phyloP scores from a whole-genome alignment of 2,329 filamentous ascomycete genomes.

The Eutypella sp. region DNA sequence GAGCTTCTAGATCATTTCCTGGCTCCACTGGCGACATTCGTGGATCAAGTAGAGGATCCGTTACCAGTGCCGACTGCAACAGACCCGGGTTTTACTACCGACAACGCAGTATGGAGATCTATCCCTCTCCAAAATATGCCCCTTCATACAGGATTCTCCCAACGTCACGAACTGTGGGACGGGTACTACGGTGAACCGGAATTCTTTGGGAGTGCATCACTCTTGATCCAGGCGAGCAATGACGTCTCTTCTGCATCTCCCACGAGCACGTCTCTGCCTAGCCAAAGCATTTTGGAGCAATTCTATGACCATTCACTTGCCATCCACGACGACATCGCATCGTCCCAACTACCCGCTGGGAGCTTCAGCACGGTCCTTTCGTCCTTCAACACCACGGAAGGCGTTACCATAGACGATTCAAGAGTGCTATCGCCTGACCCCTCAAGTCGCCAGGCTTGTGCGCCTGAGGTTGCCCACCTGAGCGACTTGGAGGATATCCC shows the following conservation, averaged over 20 bases:
- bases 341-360: constrained; percentile 48
- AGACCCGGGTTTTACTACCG: constrained; percentile 14
- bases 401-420: constrained; percentile 25
- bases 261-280: too few species aligned
- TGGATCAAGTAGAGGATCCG: constrained; percentile 4
- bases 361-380: constrained; percentile 25
- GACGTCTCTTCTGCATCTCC: constrained; percentile 26
- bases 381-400: constrained; percentile 33
- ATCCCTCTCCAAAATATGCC: constrained; percentile 43
- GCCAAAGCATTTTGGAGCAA: constrained; percentile 43
- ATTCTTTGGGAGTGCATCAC: constrained; percentile 44
- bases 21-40: constrained; percentile 29
- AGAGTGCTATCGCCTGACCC: constrained; percentile 18
- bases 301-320: constrained; percentile 78
- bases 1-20: constrained; percentile 45
- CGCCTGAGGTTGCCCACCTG: constrained; percentile 37
- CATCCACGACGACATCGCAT: constrained; percentile 60
- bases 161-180: constrained; percentile 34
- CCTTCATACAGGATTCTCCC: constrained; percentile 49
- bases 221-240: constrained; percentile 27
- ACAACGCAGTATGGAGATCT: constrained; percentile 47
- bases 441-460: constrained; percentile 14
- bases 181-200: constrained; percentile 29
- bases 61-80: constrained; percentile 7
- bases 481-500: constrained; percentile 68